Conservation (phyloP, 2,329 filamentous ascomycete species). For the Metarhizium brunneum region DNA sequence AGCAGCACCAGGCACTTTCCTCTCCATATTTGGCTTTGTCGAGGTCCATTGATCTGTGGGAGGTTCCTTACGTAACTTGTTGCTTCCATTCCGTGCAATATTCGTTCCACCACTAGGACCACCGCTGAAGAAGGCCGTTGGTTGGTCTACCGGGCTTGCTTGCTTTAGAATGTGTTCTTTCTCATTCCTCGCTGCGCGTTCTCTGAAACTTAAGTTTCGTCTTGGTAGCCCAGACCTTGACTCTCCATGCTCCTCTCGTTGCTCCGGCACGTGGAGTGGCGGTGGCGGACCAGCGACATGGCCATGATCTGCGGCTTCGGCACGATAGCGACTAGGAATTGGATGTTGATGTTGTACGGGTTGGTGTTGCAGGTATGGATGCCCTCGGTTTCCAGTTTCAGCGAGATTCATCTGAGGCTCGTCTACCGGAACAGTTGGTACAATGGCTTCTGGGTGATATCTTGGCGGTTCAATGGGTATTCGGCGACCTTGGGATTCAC, state of each 20-base stretch:
- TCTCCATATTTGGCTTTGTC: slow-evolving; percentile 19
- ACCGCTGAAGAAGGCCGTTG: slow-evolving; percentile 13
- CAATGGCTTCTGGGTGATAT: not conserved
- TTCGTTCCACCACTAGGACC: slow-evolving; percentile 24
- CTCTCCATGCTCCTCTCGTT: slow-evolving; percentile 11
- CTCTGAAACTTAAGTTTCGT: slow-evolving; percentile 52
- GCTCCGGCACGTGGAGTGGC: slow-evolving; percentile 9
- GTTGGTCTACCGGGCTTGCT: slow-evolving; percentile 12
- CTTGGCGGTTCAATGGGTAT: not conserved
- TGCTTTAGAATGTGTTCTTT: slow-evolving; percentile 23
- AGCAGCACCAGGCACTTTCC: slow-evolving; percentile 27
- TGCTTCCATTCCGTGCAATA: slow-evolving; percentile 41
- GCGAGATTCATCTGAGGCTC: not conserved
- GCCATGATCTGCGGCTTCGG: slow-evolving; percentile 1
- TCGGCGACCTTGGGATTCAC: slow-evolving; percentile 15
- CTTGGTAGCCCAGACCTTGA: slow-evolving; percentile 31
- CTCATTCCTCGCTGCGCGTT: slow-evolving; percentile 41
- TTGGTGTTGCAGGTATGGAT: not conserved
- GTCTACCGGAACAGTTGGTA: not conserved
- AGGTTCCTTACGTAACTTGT: slow-evolving; percentile 49
- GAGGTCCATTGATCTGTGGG: slow-evolving; percentile 41
- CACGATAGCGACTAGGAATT: not conserved
- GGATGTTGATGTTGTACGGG: not conserved
- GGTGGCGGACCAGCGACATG: slow-evolving; percentile 14
- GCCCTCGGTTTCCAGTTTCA: not conserved